These are phyloP conservation scores for Blastobotrys serpentis DNA, from an alignment of 1,139 yeast species.

Conservation along the genomic window DNA sequence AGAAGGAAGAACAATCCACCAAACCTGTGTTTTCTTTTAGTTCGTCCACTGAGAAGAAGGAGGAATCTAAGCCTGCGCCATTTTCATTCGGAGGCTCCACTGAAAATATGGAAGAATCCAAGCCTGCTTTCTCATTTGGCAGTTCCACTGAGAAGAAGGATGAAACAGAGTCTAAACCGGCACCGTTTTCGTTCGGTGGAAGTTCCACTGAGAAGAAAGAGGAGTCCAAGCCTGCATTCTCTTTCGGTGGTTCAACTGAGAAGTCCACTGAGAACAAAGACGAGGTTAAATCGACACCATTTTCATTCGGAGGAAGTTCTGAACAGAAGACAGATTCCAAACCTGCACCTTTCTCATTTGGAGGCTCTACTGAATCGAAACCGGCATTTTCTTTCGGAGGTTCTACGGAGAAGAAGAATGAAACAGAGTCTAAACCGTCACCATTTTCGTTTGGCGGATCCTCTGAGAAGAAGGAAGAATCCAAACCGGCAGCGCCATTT, in stretches of 20 bases:
- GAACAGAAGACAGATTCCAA: conserved; percentile 16
- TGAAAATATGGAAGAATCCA: conserved; percentile 16
- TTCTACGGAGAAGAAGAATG: too few species aligned
- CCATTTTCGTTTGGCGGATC: conserved; percentile 32
- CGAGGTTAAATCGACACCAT: conserved; percentile 19
- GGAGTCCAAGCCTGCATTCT: conserved; percentile 8
- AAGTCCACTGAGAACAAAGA: conserved; percentile 27
- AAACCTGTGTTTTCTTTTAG: conserved; percentile 29
- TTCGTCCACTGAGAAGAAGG: conserved; percentile 27
- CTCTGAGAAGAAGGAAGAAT: conserved; percentile 24
- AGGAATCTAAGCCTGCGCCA: conserved; percentile 18
- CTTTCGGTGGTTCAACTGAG: too few species aligned
- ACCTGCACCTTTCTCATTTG: conserved; percentile 9
- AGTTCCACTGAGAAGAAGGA: conserved; percentile 21
- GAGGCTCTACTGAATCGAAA: conserved; percentile 17
- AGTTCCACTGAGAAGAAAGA: too few species aligned
- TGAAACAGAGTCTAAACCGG: conserved; percentile 27
- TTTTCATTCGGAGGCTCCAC: conserved; percentile 38
- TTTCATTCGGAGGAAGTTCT: conserved; percentile 38
- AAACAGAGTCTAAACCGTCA: background rate
- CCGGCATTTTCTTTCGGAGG: too few species aligned
- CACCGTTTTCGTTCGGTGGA: too few species aligned
- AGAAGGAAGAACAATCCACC: conserved; percentile 4
- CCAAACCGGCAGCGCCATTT: conserved; percentile 22
- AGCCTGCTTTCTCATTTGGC: conserved; percentile 6